Percentiles rank a stretch among this genome's conserved stretches.
These are phyloP conservation scores for Cercospora sojina DNA, from an alignment of 2,329 filamentous ascomycete species.

Conservation along the genomic window DNA sequence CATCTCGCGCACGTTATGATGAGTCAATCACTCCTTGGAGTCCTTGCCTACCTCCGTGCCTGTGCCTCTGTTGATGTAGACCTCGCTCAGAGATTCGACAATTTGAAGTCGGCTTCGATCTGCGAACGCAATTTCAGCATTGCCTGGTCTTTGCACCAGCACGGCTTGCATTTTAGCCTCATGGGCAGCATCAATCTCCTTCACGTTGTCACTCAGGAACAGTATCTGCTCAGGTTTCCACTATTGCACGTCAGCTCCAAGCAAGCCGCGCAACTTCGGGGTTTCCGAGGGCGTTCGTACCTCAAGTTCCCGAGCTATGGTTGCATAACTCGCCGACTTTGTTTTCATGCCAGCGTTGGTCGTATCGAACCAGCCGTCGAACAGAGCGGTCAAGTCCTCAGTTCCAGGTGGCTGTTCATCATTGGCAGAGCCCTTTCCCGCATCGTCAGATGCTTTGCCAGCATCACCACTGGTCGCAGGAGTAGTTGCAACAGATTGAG, in stretches of 20 bases:
- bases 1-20: neutral
- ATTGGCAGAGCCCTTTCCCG: conserved; percentile 8
- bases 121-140: conserved; percentile 59
- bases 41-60: conserved; percentile 12
- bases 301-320: conserved; percentile 55
- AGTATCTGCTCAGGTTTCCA: conserved; percentile 57
- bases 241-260: conserved; percentile 33
- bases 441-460: conserved; percentile 10
- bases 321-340: conserved; percentile 64
- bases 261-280: neutral
- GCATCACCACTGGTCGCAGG: conserved; percentile 8
- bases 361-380: conserved; percentile 74
- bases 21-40: conserved; percentile 4
- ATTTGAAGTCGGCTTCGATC: conserved; percentile 40
- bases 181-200: conserved; percentile 50
- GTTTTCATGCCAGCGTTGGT: conserved; percentile 75
- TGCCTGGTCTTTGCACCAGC: conserved; percentile 63
- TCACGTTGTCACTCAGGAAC: conserved; percentile 80
- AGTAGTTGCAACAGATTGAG: conserved; percentile 10
- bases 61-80: conserved; percentile 19
- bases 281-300: conserved; percentile 20
- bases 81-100: conserved; percentile 30
- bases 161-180: conserved; percentile 45
- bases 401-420: conserved; percentile 40
- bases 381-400: conserved; percentile 58